Conservation (phyloP, 1,284 basidiomycete genomes). For the Volvariella volvacea region DNA sequence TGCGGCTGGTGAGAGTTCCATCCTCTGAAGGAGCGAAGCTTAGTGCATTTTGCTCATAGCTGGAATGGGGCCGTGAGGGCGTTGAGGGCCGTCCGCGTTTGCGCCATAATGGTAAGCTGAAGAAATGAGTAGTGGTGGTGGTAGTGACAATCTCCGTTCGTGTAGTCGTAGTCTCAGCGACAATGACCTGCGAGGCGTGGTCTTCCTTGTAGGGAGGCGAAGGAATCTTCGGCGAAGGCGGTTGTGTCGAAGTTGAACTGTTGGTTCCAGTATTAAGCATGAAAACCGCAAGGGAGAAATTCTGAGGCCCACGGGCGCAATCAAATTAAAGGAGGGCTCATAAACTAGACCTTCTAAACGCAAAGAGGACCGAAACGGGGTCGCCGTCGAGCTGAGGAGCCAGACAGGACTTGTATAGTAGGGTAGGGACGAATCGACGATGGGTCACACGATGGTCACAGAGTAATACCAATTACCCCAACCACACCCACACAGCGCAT, state of each 20-base stretch:
- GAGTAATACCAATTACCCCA: too few relatives aligned
- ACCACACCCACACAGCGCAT: too few relatives aligned
- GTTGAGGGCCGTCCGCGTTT: conserved; percentile 35
- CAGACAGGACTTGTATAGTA: too few relatives aligned
- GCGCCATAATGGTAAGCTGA: conserved; percentile 60
- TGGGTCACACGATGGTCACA: too few relatives aligned
- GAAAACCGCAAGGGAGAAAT: conserved; percentile 9
- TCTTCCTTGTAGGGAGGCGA: conserved; percentile 35
- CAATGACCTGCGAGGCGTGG: conserved; percentile 28
- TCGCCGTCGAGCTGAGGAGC: too few relatives aligned
- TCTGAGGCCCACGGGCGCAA: not conserved
- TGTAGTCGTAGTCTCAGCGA: conserved; percentile 44
- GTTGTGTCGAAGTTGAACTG: conserved; percentile 12
- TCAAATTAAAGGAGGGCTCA: not conserved
- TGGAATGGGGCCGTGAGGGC: not conserved
- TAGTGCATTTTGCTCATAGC: not conserved
- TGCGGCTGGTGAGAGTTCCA: not conserved
- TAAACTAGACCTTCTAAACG: too few relatives aligned
- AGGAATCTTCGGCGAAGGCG: conserved; percentile 13
- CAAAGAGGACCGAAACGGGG: too few relatives aligned
- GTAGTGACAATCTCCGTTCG: conserved; percentile 41
- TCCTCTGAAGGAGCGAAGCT: not conserved
- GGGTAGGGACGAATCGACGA: too few relatives aligned
- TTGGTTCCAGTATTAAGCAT: conserved; percentile 1
- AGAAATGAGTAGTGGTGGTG: conserved; percentile 54